These are phyloP conservation scores for Silene latifolia DNA, from an alignment of 148 eudicot species.

Conservation along the genomic window DNA sequence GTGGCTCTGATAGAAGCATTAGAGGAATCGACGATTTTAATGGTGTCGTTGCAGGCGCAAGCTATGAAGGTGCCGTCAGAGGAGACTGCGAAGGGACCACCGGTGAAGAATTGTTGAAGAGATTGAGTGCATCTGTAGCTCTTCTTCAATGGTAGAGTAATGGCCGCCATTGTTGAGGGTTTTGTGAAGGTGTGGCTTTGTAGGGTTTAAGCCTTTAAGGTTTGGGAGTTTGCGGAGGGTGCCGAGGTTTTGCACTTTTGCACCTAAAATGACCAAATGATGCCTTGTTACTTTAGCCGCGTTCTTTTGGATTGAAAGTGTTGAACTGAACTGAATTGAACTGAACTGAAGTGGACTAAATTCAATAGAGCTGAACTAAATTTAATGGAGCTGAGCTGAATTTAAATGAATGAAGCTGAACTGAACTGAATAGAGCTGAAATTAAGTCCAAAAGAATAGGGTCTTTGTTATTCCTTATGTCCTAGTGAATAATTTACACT, in stretches of 20 bases:
- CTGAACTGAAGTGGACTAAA: no score
- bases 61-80: slow-evolving; percentile 71
- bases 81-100: slow-evolving; percentile 74
- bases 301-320: no score
- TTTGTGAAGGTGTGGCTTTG: not conserved
- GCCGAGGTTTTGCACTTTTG: not conserved
- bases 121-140: slow-evolving; percentile 63
- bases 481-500: no score
- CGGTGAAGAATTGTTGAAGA: slow-evolving; percentile 77
- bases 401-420: no score
- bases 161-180: slow-evolving; percentile 49
- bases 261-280: no score
- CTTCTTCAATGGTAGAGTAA: slow-evolving; percentile 44
- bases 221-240: not conserved
- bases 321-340: no score
- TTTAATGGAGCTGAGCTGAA: no score
- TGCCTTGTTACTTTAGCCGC: no score
- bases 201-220: not conserved
- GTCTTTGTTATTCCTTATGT: no score
- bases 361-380: no score
- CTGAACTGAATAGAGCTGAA: no score
- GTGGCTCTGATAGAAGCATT: slow-evolving; percentile 64
- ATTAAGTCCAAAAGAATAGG: no score
- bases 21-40: slow-evolving; percentile 71
- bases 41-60: slow-evolving; percentile 71